phyloP scores from a whole-genome alignment of 768 basidiomycete genomes.

The Suillus ampliporus region DNA sequence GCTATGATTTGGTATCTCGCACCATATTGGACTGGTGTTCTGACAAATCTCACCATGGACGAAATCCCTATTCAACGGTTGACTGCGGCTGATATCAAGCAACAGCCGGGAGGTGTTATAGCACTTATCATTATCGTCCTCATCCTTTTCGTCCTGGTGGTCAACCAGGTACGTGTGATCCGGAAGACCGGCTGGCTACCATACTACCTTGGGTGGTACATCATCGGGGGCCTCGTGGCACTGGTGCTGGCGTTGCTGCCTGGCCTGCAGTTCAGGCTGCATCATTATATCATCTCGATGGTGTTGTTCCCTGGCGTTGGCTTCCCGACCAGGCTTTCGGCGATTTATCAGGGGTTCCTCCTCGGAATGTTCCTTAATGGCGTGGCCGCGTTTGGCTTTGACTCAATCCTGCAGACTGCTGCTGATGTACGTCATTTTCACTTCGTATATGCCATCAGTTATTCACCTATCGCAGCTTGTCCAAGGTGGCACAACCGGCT shows the following conservation, averaged over 20 bases:
- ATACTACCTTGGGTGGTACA: slow-evolving; percentile 77
- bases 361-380: slow-evolving; percentile 85
- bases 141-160: slow-evolving; percentile 58
- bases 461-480: slow-evolving; percentile 54
- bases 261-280: slow-evolving; percentile 69
- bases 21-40: slow-evolving; percentile 79
- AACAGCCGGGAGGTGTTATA: slow-evolving; percentile 68
- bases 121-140: slow-evolving; percentile 73
- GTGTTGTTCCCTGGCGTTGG: slow-evolving; percentile 77
- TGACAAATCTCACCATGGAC: slow-evolving; percentile 73
- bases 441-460: slow-evolving; percentile 4
- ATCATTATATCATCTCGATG: slow-evolving; percentile 85
- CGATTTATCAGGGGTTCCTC: slow-evolving; percentile 81
- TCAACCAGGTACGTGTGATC: slow-evolving; percentile 84
- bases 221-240: slow-evolving; percentile 65
- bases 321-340: slow-evolving; percentile 81
- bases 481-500: slow-evolving; percentile 73
- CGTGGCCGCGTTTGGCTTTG: slow-evolving; percentile 79
- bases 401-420: slow-evolving; percentile 77
- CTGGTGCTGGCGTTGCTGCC: slow-evolving; percentile 74
- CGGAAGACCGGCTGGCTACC: slow-evolving; percentile 86
- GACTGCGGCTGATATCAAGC: slow-evolving; percentile 67
- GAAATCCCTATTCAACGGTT: slow-evolving; percentile 80
- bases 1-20: slow-evolving; percentile 74
- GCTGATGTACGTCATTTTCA: slow-evolving; percentile 55